phyloP scores from a whole-genome alignment of 257 asterid species.

The Fraxinus cuspidata region DNA sequence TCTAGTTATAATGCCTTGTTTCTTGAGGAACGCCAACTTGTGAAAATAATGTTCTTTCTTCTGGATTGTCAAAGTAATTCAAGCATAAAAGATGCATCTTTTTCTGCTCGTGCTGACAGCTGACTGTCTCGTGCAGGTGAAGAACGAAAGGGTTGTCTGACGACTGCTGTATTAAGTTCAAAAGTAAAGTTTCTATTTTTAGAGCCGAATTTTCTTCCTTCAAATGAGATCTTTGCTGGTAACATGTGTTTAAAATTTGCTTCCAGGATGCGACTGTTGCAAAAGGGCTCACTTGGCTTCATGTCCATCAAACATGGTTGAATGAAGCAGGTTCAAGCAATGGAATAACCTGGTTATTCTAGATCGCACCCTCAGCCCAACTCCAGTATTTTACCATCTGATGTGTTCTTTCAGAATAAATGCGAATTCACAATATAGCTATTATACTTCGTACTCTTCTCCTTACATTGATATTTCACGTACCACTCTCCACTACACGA shows the following conservation, averaged over 20 bases:
- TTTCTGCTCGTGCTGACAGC: not conserved
- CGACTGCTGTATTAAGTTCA: slow-evolving; percentile 66
- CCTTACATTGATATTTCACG: not conserved
- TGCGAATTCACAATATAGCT: slow-evolving; percentile 14
- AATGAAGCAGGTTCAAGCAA: slow-evolving; percentile 54
- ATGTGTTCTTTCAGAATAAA: not conserved
- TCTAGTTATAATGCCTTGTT: not conserved
- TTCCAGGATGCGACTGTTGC: slow-evolving; percentile 63
- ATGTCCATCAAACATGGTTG: slow-evolving; percentile 86
- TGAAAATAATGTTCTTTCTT: not conserved
- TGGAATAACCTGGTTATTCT: slow-evolving; percentile 56
- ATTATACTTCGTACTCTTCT: not conserved
- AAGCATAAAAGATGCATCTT: not conserved
- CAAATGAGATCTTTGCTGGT: not conserved
- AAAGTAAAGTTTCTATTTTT: slow-evolving; percentile 45
- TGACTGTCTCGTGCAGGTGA: slow-evolving; percentile 51
- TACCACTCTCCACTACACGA: not conserved
- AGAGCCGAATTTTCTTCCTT: not conserved
- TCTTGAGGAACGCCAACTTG: not conserved
- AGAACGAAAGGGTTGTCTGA: slow-evolving; percentile 53
- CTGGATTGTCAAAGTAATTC: not conserved
- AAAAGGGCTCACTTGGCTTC: slow-evolving; percentile 75
- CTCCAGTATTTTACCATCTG: not conserved
- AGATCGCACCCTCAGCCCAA: slow-evolving; percentile 13
- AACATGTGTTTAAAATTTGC: slow-evolving; percentile 10